Evolutionary conservation across 116 monocot species (phyloP).

Genomic region (Phalaenopsis hybrid): DNA sequence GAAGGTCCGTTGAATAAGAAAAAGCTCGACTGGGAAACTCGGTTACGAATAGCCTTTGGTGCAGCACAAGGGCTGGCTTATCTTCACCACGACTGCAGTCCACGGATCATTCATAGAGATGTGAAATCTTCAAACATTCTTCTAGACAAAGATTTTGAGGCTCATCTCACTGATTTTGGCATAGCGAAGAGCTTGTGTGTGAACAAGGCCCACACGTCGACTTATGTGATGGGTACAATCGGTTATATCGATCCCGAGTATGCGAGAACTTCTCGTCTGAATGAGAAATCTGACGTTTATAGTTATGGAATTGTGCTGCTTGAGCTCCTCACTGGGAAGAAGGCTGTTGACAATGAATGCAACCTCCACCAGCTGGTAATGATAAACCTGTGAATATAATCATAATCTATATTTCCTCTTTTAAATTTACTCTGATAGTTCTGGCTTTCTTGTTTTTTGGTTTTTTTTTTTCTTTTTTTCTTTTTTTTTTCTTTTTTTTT

Average conservation of each 20-base stretch:
- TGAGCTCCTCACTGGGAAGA: slow-evolving; percentile 84
- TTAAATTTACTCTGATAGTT: too few relatives aligned
- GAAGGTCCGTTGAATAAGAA: slow-evolving; percentile 74
- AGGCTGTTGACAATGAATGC: slow-evolving; percentile 82
- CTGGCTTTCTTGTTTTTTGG: too few relatives aligned
- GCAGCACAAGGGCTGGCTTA: slow-evolving; percentile 90
- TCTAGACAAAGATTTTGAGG: slow-evolving; percentile 77
- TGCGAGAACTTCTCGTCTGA: slow-evolving; percentile 83
- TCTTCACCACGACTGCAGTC: slow-evolving; percentile 95
- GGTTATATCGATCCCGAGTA: slow-evolving; percentile 98
- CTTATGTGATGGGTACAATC: slow-evolving; percentile 95
- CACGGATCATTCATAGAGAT: slow-evolving; percentile 88
- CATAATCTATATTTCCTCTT: neutral
- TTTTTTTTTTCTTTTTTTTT: too few relatives aligned
- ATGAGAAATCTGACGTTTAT: slow-evolving; percentile 96
- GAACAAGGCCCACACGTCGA: slow-evolving; percentile 86
- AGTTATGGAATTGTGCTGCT: slow-evolving; percentile 89
- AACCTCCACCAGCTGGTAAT: slow-evolving; percentile 93
- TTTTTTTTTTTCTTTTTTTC: too few relatives aligned
- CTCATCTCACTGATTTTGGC: slow-evolving; percentile 94
- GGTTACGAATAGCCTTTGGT: slow-evolving; percentile 70
- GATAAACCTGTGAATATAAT: neutral
- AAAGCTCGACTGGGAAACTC: slow-evolving; percentile 71
- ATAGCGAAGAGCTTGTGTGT: slow-evolving; percentile 88
- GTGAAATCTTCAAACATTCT: slow-evolving; percentile 96